phyloP scores from a whole-genome alignment of 2,329 filamentous ascomycete genomes.

The Dactylellina drechsleri region DNA sequence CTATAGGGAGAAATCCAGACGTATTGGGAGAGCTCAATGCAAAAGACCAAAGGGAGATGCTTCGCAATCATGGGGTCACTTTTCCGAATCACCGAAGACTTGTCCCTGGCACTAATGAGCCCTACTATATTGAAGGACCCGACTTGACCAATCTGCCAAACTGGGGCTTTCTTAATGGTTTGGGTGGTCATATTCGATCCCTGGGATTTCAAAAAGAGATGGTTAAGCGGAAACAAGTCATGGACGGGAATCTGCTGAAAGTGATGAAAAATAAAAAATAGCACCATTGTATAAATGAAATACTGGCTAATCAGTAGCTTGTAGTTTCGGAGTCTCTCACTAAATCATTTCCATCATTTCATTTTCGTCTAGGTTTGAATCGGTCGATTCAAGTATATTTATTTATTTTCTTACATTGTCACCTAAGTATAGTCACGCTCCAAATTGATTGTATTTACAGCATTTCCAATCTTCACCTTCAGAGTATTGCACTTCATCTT shows the following conservation, averaged over 20 bases:
- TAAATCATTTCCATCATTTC: too few relatives aligned
- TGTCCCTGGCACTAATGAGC: not conserved
- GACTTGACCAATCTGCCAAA: not conserved
- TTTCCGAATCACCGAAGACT: not conserved
- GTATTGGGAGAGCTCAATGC: too few relatives aligned
- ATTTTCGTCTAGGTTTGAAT: too few relatives aligned
- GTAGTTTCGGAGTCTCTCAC: too few relatives aligned
- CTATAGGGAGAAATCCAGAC: not conserved
- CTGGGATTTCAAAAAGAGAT: not conserved
- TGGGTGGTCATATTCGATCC: not conserved
- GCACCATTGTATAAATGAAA: too few relatives aligned
- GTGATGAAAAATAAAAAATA: too few relatives aligned
- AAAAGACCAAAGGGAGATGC: not conserved
- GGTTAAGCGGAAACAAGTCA: not conserved
- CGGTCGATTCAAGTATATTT: too few relatives aligned
- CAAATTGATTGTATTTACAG: conserved; percentile 63
- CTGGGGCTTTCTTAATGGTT: not conserved
- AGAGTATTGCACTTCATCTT: conserved; percentile 70
- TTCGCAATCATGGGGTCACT: not conserved
- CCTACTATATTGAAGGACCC: not conserved
- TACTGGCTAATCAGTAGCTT: too few relatives aligned
- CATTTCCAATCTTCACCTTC: conserved; percentile 80
- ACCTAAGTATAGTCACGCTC: not conserved
- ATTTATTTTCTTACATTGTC: too few relatives aligned
- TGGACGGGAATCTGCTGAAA: not conserved